Conservation (phyloP, 345 rosid species). For the Clausena lansium region DNA sequence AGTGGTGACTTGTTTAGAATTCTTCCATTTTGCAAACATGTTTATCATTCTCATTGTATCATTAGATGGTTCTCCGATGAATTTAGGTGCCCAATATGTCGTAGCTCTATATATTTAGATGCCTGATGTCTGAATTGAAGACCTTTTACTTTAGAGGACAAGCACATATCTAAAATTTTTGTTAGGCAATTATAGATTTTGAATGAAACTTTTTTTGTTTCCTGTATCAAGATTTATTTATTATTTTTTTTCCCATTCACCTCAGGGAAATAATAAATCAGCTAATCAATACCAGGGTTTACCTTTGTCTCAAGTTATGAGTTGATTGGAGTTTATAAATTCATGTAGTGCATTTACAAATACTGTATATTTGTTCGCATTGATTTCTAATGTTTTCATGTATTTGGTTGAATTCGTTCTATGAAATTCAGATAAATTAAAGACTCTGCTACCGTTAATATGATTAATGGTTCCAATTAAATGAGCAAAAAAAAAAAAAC, state of each 20-base stretch:
- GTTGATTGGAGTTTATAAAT: no score
- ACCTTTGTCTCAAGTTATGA: no score
- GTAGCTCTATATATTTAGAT: background rate
- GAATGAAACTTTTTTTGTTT: background rate
- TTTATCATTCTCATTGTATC: slow-evolving; percentile 5
- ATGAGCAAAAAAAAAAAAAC: no score
- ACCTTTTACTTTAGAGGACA: no score
- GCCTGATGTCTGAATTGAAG: background rate
- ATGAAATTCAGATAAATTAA: no score
- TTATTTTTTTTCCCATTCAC: background rate
- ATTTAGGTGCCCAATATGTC: slow-evolving; percentile 8
- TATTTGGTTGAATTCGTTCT: background rate
- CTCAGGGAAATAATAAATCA: no score
- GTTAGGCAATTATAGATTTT: background rate
- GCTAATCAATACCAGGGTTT: no score
- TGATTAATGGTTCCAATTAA: no score
- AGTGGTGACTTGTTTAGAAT: background rate
- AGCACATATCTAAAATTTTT: no score
- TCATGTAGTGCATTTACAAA: no score
- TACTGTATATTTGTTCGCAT: background rate
- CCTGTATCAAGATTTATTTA: background rate
- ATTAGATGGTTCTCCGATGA: background rate
- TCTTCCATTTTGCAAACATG: slow-evolving; percentile 2
- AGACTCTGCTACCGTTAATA: no score
- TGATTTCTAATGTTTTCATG: background rate